phyloP scores from a whole-genome alignment of 495 filamentous ascomycete genomes.

The Annulohypoxylon maeteangense region DNA sequence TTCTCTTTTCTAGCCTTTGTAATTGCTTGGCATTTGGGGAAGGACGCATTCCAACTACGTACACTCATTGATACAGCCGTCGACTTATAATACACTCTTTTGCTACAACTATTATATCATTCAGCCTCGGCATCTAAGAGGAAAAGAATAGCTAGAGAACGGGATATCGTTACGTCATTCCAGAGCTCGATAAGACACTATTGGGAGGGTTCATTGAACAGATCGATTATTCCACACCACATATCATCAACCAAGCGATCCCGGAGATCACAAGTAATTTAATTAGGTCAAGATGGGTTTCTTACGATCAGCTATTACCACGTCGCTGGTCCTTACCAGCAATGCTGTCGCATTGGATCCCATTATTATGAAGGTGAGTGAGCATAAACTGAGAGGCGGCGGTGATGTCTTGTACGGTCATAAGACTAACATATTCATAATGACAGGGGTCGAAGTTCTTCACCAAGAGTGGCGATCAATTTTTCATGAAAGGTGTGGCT shows the following conservation, averaged over 20 bases:
- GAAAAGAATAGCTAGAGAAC: background rate
- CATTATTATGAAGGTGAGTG: slow-evolving; percentile 72
- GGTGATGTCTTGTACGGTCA: background rate
- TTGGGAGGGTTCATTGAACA: background rate
- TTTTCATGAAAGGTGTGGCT: slow-evolving; percentile 88
- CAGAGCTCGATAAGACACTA: background rate
- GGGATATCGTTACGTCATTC: slow-evolving; percentile 13
- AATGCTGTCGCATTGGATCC: slow-evolving; percentile 70
- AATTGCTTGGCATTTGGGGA: slow-evolving; percentile 37
- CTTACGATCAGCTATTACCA: slow-evolving; percentile 55
- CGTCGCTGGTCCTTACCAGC: slow-evolving; percentile 58
- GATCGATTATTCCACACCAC: background rate
- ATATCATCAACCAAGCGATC: slow-evolving; percentile 25
- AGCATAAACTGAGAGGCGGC: background rate
- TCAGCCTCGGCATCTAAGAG: slow-evolving; percentile 4
- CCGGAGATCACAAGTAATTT: slow-evolving; percentile 27
- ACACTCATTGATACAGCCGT: slow-evolving; percentile 51
- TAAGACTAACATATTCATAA: background rate
- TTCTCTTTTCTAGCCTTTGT: slow-evolving; percentile 41
- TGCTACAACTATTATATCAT: slow-evolving; percentile 19
- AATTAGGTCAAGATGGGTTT: slow-evolving; percentile 52
- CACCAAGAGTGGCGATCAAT: slow-evolving; percentile 76
- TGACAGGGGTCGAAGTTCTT: slow-evolving; percentile 69
- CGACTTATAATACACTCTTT: slow-evolving; percentile 34
- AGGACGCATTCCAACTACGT: slow-evolving; percentile 48